Percentiles rank a stretch among this genome's conserved stretches.
phyloP scores from a whole-genome alignment of 164 flowering plant genomes.

The Sedum album region DNA sequence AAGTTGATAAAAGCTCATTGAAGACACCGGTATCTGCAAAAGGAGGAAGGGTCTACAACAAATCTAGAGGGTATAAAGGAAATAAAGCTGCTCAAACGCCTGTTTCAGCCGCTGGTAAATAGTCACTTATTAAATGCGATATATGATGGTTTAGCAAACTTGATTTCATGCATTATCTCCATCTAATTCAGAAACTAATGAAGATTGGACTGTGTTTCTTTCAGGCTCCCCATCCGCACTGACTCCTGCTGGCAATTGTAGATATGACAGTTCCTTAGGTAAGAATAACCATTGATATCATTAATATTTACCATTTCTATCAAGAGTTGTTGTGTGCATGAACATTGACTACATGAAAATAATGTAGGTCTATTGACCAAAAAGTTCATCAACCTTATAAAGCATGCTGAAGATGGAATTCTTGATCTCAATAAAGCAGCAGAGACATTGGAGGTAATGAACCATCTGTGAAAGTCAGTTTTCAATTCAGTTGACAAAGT shows the following conservation, averaged over 20 bases:
- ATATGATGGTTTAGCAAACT: neutral
- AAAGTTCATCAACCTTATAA: slow-evolving; percentile 69
- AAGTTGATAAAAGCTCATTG: slow-evolving; percentile 23
- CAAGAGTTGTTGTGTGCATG: neutral
- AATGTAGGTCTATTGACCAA: slow-evolving; percentile 75
- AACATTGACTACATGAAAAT: neutral
- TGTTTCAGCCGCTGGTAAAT: slow-evolving; percentile 50
- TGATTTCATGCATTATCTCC: neutral
- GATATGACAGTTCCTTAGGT: slow-evolving; percentile 94
- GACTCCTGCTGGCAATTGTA: slow-evolving; percentile 64
- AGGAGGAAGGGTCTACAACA: slow-evolving; percentile 39
- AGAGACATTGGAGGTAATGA: slow-evolving; percentile 56
- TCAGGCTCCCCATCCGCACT: slow-evolving; percentile 58
- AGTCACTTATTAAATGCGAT: neutral
- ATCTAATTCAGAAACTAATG: neutral
- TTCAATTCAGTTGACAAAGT: neutral
- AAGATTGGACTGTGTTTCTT: slow-evolving; percentile 13
- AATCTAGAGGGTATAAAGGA: slow-evolving; percentile 39
- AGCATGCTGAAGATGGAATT: slow-evolving; percentile 74
- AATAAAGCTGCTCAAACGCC: slow-evolving; percentile 47
- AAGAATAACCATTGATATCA: slow-evolving; percentile 12
- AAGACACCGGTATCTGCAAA: slow-evolving; percentile 44
- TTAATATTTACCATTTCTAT: neutral
- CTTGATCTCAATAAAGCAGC: slow-evolving; percentile 89
- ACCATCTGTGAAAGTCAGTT: neutral